Conservation (phyloP, 108 stramenopile species). For the Cyclotella atomus region DNA sequence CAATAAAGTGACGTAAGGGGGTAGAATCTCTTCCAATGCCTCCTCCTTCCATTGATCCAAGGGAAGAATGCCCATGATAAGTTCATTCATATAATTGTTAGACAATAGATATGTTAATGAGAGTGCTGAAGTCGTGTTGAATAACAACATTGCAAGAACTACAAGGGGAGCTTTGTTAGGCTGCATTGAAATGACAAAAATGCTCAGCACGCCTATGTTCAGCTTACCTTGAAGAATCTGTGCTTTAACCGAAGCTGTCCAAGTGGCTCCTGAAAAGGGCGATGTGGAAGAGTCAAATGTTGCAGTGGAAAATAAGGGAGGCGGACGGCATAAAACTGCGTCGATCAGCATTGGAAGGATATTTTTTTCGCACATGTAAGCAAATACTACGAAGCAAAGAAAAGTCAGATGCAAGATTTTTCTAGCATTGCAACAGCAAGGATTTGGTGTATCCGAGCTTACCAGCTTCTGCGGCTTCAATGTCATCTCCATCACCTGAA, state of each 20-base stretch:
- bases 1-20: slow-evolving; percentile 72
- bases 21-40: slow-evolving; percentile 77
- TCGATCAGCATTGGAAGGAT: slow-evolving; percentile 77
- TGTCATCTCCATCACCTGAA: slow-evolving; percentile 17
- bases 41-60: slow-evolving; percentile 75
- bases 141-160: slow-evolving; percentile 63
- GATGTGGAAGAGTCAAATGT: slow-evolving; percentile 16
- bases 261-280: slow-evolving; percentile 66
- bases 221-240: slow-evolving; percentile 76
- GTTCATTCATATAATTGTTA: slow-evolving; percentile 82
- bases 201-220: too few species aligned
- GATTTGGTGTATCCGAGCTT: neutral
- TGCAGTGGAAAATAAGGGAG: slow-evolving; percentile 15
- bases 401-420: too few species aligned
- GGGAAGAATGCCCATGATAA: slow-evolving; percentile 71
- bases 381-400: slow-evolving; percentile 50
- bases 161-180: too few species aligned
- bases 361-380: slow-evolving; percentile 89
- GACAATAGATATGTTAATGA: slow-evolving; percentile 78
- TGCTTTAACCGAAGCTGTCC: slow-evolving; percentile 75
- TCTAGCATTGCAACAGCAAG: neutral
- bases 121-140: slow-evolving; percentile 58
- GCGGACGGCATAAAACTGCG: slow-evolving; percentile 59
- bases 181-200: too few species aligned
- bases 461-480: slow-evolving; percentile 36